A percentile compares a stretch with the other conserved stretches of the same genome.
Evolutionary conservation across 805 yeast genomes (phyloP).

Genomic region (Ogataea nitratoaversa): DNA sequence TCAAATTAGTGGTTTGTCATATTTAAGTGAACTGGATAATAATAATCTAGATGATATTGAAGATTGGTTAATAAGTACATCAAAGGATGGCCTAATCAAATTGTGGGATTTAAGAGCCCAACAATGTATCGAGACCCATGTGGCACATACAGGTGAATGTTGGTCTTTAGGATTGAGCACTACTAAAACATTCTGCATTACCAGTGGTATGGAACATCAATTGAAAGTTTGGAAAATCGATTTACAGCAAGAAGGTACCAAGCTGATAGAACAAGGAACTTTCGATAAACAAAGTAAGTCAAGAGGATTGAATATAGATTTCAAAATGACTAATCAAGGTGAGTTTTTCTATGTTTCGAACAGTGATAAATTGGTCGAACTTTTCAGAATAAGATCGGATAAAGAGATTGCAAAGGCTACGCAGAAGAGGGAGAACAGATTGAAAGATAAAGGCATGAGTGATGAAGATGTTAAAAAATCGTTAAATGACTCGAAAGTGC

Average conservation of each 20-base stretch:
- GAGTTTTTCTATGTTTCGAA: conserved; percentile 69
- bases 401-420: conserved; percentile 79
- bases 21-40: conserved; percentile 35
- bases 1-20: conserved; percentile 72
- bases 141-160: conserved; percentile 90
- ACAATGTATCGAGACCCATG: conserved; percentile 91
- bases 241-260: conserved; percentile 43
- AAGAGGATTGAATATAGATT: conserved; percentile 59
- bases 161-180: conserved; percentile 66
- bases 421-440: conserved; percentile 70
- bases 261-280: conserved; percentile 55
- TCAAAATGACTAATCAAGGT: conserved; percentile 36
- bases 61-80: conserved; percentile 69
- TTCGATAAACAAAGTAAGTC: conserved; percentile 75
- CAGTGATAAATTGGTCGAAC: conserved; percentile 73
- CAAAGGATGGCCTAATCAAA: conserved; percentile 89
- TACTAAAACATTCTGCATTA: conserved; percentile 42
- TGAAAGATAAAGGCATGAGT: conserved; percentile 62
- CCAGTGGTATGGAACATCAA: conserved; percentile 79
- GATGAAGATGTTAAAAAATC: conserved; percentile 56
- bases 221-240: conserved; percentile 80
- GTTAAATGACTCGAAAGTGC: conserved; percentile 43
- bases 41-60: conserved; percentile 47
- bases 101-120: conserved; percentile 89
- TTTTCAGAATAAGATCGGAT: conserved; percentile 69